Base-by-base conservation (phyloP, 2,329 filamentous ascomycete genomes). In the Claviceps sp. region DNA sequence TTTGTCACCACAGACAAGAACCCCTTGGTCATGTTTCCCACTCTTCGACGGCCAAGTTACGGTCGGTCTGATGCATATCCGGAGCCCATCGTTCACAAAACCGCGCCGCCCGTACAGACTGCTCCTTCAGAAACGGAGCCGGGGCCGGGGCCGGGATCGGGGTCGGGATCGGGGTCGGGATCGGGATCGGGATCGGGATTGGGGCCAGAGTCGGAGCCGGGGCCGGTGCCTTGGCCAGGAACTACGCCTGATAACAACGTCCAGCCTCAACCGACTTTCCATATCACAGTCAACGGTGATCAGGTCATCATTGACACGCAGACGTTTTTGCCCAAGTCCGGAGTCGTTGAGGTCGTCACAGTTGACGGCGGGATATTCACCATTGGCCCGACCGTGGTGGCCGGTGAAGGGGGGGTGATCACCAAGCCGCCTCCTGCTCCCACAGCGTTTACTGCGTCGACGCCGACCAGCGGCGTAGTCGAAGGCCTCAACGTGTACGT, bases 1-100 rank as follows among this genome's bases (percentile, higher is more conserved):
- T 71, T 76, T 47, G 60, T 74, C 49, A 77, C 74, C 2, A 77
- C 75, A 3, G 75, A 77, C 59, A 78, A 77, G 59, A 78, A 78
- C 52, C 76, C 76, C 0, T 69, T 72, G 8, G 72, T 78, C 16
- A 67, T 77, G 2, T 65, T 67, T 54, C 59, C 71, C 1, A 65
- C 68, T 2, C 62, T 69, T 16, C 54, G 60, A 4, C 62, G 66
- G 5, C 72, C 73, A 55, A 67, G 67, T 24, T 54, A 57, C 36
- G 55, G 59, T 7, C 51, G 53, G 37, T 7, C 20, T 18, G 22
- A 45, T 44, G 53, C 44, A 24, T 26, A 24, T 40, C 48, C 55
- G 14, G 53, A 41, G 4, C 47, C 49, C 8, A 41, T 52, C 2
- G 30, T 56, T 22, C 63, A 65, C 52, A 54, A 54, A 45, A 58